Percentiles rank a stretch among this genome's conserved stretches.
phyloP scores from a whole-genome alignment of 305 asterid genomes.

The Caryopteris hybrid region DNA sequence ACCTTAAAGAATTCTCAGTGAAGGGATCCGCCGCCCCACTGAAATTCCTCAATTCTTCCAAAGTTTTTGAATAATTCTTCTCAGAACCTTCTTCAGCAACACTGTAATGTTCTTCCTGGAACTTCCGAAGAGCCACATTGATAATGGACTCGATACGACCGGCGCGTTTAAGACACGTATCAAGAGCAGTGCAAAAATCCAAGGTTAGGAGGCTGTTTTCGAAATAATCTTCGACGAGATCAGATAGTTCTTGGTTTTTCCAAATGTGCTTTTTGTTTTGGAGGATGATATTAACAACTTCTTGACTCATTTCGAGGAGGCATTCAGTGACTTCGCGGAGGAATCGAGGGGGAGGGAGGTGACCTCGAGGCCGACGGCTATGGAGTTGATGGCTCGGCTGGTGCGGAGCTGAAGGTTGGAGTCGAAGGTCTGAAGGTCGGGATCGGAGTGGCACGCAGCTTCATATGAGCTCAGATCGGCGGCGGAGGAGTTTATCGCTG shows the following conservation, averaged over 20 bases:
- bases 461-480: too few species aligned
- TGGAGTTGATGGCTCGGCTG: constrained; percentile 67
- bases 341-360: constrained; percentile 75
- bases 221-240: constrained; percentile 82
- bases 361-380: constrained; percentile 55
- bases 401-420: constrained; percentile 57
- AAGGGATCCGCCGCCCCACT: constrained; percentile 35
- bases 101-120: constrained; percentile 43
- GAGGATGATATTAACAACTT: constrained; percentile 57
- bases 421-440: too few species aligned
- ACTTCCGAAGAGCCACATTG: constrained; percentile 45
- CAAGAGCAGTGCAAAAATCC: constrained; percentile 71
- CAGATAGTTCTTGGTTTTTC: constrained; percentile 58
- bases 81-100: constrained; percentile 10
- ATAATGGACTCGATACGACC: constrained; percentile 42
- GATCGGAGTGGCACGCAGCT: too few species aligned
- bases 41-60: constrained; percentile 59
- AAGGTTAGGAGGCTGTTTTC: constrained; percentile 61
- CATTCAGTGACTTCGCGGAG: constrained; percentile 63
- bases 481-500: too few species aligned
- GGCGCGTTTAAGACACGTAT: constrained; percentile 51
- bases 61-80: constrained; percentile 34
- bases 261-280: constrained; percentile 61
- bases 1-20: too few species aligned
- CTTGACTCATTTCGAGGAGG: constrained; percentile 71